phyloP scores from a whole-genome alignment of 2,329 filamentous ascomycete species.

The Xylariaceae sp. region DNA sequence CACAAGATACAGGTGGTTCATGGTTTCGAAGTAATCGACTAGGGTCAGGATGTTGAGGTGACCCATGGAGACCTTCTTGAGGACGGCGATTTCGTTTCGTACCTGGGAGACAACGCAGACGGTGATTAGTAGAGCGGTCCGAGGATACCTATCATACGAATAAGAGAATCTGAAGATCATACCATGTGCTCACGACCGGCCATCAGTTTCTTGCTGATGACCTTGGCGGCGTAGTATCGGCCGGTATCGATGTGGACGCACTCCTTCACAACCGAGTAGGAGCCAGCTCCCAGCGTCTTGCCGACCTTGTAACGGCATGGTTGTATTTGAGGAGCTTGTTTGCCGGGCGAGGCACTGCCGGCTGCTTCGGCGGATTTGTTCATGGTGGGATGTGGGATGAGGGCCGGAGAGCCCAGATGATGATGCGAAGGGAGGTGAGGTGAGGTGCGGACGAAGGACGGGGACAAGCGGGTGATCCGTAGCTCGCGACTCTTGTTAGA shows the following conservation, averaged over 20 bases:
- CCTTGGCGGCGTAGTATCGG: slow-evolving; percentile 96
- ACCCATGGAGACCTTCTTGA: slow-evolving; percentile 98
- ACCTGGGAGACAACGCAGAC: slow-evolving; percentile 50
- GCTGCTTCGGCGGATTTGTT: slow-evolving; percentile 23
- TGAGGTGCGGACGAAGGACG: not conserved
- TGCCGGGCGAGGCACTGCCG: slow-evolving; percentile 28
- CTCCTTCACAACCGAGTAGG: slow-evolving; percentile 97
- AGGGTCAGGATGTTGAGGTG: slow-evolving; percentile 97
- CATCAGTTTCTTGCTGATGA: slow-evolving; percentile 99
- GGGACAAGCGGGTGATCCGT: not conserved
- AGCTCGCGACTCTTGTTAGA: not conserved
- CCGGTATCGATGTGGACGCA: slow-evolving; percentile 98
- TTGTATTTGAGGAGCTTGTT: slow-evolving; percentile 63
- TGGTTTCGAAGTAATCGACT: slow-evolving; percentile 98
- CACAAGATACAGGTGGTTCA: slow-evolving; percentile 98
- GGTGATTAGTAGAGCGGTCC: slow-evolving; percentile 1
- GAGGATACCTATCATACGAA: not conserved
- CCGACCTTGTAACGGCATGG: slow-evolving; percentile 98
- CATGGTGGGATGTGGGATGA: slow-evolving; percentile 18
- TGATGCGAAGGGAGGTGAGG: not conserved
- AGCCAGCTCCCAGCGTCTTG: slow-evolving; percentile 93
- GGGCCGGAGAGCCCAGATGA: not conserved
- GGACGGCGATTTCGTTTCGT: slow-evolving; percentile 93
- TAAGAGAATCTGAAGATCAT: slow-evolving; percentile 23
- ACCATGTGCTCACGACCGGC: slow-evolving; percentile 98